Base-by-base conservation (phyloP, 23 red algal species). In the Pyropia haitanensis region DNA sequence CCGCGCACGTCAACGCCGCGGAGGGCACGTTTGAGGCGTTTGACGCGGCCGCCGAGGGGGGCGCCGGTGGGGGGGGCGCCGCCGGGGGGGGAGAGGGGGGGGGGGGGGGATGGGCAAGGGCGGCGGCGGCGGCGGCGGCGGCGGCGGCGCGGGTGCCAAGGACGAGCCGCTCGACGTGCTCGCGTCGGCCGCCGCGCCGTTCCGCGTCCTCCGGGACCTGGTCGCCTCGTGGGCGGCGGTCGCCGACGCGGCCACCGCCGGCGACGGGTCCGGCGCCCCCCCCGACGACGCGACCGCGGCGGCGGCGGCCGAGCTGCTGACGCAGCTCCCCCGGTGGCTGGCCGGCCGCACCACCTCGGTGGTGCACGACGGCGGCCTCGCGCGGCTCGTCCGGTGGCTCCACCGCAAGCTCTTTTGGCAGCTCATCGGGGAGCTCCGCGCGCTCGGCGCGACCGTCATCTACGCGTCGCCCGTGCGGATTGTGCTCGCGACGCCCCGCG, bases 361-460 rank as follows among this genome's bases (percentile, higher is more conserved):
- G n/a, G 54, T 95, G 55, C 73, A 81, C 50, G 90, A 95, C 52
- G 80, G 80, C 23, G 72, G 72, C 24, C 67, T 95, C 21, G 58
- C 75, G 0, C 52, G 70, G 15, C 81, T 95, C 53, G 44, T 95
- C 60, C 75, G 80, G 12, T 81, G 73, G 73, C 69, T 88, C 51
- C 67, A 79, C 23, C 66, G 66, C 58, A 86, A 87, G 61, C 71
- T 95, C 5, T 86, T 95, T 79, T 51, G 77, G 68, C 77, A 81
- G 63, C 67, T 95, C 28, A 27, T 86, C 30, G 50, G 62, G n/a
- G 77, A 88, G 56, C 32, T 95, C 50, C 64, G 26, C 22, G 39
- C 23, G 27, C 81, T 95, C 0, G 82, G 79, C 23, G 77, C 76
- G 60, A 68, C 46, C 8, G 62, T 85, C 56, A 75, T 83, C 18